Evolutionary conservation across 306 rosid genomes (phyloP).

Genomic region (Glycine tomentella): DNA sequence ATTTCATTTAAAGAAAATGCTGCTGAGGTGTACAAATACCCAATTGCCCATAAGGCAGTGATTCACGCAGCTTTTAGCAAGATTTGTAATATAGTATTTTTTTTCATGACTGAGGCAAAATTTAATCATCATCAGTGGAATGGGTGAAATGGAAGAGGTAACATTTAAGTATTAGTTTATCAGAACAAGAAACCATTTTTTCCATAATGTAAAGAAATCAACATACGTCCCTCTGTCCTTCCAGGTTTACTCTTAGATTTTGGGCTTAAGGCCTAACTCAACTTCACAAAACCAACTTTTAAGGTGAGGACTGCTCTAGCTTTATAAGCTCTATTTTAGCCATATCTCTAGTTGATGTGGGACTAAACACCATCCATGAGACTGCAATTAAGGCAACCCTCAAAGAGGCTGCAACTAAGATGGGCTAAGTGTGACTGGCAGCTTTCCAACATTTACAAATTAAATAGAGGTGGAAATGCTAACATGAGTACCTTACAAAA

Average conservation of each 20-base stretch:
- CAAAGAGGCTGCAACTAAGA: too few relatives aligned
- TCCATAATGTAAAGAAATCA: too few relatives aligned
- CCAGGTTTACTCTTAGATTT: not conserved
- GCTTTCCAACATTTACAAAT: not conserved
- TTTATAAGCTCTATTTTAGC: too few relatives aligned
- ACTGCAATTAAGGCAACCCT: too few relatives aligned
- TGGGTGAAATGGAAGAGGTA: not conserved
- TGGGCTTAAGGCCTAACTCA: too few relatives aligned
- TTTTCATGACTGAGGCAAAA: not conserved
- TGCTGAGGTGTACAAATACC: not conserved
- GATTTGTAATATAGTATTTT: not conserved
- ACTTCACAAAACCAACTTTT: too few relatives aligned
- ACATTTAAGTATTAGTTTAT: not conserved
- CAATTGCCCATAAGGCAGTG: not conserved
- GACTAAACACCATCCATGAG: too few relatives aligned
- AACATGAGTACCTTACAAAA: not conserved
- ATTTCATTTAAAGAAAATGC: constrained; percentile 5
- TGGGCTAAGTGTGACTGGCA: too few relatives aligned
- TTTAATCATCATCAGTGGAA: constrained; percentile 10
- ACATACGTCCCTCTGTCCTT: not conserved
- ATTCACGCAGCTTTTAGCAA: not conserved
- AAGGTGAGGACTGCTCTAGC: too few relatives aligned
- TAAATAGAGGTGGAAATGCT: not conserved
- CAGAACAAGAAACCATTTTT: not conserved
- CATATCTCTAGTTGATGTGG: too few relatives aligned